These are phyloP conservation scores for Babesia bovis DNA, from an alignment of 169 alveolate genomes.

Conservation along the genomic window DNA sequence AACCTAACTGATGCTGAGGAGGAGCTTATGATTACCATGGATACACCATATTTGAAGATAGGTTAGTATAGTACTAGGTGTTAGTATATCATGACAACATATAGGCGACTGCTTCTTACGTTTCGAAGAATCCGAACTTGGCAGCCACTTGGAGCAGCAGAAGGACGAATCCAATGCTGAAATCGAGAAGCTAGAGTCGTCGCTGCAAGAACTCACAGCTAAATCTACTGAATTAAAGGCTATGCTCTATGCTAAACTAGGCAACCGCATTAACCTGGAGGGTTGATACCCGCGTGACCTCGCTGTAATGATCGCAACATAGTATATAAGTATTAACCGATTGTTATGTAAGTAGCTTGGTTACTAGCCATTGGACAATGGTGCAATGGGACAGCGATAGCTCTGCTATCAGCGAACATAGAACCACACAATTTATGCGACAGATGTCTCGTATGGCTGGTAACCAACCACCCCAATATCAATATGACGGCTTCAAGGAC, in stretches of 20 bases:
- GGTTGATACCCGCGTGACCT: conserved; percentile 13
- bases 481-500: conserved; percentile 28
- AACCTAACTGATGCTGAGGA: conserved; percentile 58
- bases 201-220: background rate
- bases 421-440: no score
- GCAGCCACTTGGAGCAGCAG: conserved; percentile 13
- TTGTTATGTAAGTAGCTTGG: background rate
- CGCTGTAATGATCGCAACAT: background rate
- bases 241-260: conserved; percentile 53
- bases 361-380: background rate
- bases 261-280: conserved; percentile 64
- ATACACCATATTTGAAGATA: conserved; percentile 42
- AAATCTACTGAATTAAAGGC: conserved; percentile 42
- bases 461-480: no score
- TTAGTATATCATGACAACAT: background rate
- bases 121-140: conserved; percentile 40
- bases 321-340: background rate
- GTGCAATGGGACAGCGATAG: background rate
- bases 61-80: conserved; percentile 14
- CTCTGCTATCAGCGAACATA: background rate
- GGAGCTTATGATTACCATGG: conserved; percentile 39
- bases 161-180: conserved; percentile 29
- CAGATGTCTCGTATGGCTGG: no score
- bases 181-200: conserved; percentile 9
- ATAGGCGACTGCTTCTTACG: conserved; percentile 64